phyloP scores from a whole-genome alignment of 495 filamentous ascomycete species.

The Cudoniella acicularis region DNA sequence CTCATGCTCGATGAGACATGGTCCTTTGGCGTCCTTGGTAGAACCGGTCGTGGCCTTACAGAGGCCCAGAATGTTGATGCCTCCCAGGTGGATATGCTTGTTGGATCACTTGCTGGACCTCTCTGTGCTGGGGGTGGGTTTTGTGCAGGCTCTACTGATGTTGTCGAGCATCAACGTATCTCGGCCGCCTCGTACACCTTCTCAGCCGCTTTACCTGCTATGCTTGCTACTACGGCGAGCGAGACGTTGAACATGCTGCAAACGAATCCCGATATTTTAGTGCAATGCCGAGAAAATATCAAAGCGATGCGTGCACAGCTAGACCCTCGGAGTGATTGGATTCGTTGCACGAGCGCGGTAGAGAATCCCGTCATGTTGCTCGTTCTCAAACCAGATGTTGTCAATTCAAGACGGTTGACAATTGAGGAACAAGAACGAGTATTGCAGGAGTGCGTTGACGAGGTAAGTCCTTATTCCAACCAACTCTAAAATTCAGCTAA shows the following conservation, averaged over 20 bases:
- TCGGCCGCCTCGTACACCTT: slow-evolving; percentile 87
- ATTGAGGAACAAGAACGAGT: slow-evolving; percentile 77
- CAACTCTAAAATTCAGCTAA: neutral
- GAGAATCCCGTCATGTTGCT: slow-evolving; percentile 88
- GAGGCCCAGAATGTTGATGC: slow-evolving; percentile 96
- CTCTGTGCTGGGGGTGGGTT: slow-evolving; percentile 93
- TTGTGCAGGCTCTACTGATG: slow-evolving; percentile 83
- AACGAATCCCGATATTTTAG: slow-evolving; percentile 72
- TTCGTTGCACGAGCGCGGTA: slow-evolving; percentile 69
- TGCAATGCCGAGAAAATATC: slow-evolving; percentile 74
- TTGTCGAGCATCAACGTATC: slow-evolving; percentile 93
- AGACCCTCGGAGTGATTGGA: slow-evolving; percentile 92
- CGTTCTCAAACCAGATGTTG: slow-evolving; percentile 78
- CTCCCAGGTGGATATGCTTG: slow-evolving; percentile 87
- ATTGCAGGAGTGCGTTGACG: slow-evolving; percentile 87
- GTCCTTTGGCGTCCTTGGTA: slow-evolving; percentile 90
- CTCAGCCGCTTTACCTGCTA: slow-evolving; percentile 88
- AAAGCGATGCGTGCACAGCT: slow-evolving; percentile 79
- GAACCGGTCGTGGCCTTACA: slow-evolving; percentile 85
- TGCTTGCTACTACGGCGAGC: slow-evolving; percentile 90
- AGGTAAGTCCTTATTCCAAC: slow-evolving; percentile 53
- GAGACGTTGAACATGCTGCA: slow-evolving; percentile 83
- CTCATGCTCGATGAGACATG: slow-evolving; percentile 95
- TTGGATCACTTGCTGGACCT: slow-evolving; percentile 86
- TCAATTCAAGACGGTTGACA: slow-evolving; percentile 62